These are phyloP conservation scores for Cladophialophora immunda DNA, from an alignment of 2,329 filamentous ascomycete genomes.

Conservation along the genomic window DNA sequence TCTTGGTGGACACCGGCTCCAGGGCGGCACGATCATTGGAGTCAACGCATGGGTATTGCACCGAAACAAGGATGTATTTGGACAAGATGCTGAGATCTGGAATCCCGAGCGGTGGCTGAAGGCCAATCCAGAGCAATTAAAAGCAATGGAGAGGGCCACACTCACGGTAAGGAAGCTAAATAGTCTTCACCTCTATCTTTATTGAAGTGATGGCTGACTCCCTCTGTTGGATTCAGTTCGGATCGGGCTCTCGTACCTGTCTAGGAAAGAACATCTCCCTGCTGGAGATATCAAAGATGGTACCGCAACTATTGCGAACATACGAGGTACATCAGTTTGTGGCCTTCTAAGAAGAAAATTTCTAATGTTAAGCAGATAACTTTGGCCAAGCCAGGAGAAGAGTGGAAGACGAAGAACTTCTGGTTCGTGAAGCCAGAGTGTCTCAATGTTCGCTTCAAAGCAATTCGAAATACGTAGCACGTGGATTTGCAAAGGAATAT, in stretches of 20 bases:
- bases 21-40: conserved; percentile 43
- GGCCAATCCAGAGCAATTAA: conserved; percentile 1
- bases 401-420: no score
- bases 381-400: no score
- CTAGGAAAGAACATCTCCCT: conserved; percentile 49
- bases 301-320: conserved; percentile 45
- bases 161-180: no score
- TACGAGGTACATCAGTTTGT: conserved; percentile 38
- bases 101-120: conserved; percentile 43
- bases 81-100: conserved; percentile 34
- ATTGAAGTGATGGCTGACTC: background rate
- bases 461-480: no score
- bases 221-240: conserved; percentile 35
- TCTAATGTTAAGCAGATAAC: no score
- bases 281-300: conserved; percentile 50
- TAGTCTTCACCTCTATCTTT: background rate
- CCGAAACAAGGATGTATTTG: conserved; percentile 34
- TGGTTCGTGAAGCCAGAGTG: no score
- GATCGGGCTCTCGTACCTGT: conserved; percentile 42
- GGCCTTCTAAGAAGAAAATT: background rate
- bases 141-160: background rate
- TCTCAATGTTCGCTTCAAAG: no score
- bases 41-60: conserved; percentile 45
- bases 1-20: conserved; percentile 39
- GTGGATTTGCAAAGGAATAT: no score